phyloP scores from a whole-genome alignment of 23 red algal species.

The Gracilaria domingensis region DNA sequence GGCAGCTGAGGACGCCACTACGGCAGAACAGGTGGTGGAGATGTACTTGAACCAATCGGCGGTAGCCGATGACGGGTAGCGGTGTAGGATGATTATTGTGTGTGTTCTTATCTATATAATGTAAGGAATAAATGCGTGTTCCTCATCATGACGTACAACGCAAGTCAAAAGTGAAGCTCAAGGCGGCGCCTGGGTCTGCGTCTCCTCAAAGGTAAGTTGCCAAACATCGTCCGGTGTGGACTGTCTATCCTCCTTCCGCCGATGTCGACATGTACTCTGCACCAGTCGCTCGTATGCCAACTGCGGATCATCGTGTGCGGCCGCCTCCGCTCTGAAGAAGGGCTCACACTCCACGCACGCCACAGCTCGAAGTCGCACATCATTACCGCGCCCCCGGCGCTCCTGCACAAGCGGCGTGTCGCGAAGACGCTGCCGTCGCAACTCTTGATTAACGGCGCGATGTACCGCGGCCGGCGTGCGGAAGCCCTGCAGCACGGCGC shows the following conservation, averaged over 20 bases:
- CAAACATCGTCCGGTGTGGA: not conserved
- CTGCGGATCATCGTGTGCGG: not conserved
- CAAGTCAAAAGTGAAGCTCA: too few species aligned
- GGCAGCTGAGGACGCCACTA: constrained; percentile 83
- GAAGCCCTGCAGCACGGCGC: not conserved
- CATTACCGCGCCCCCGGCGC: not conserved
- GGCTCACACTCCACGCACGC: constrained; percentile 7
- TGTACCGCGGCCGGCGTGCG: not conserved
- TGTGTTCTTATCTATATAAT: too few species aligned
- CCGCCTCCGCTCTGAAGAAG: constrained; percentile 9
- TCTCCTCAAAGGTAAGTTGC: constrained; percentile 33
- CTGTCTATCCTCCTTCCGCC: not conserved
- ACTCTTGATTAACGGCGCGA: not conserved
- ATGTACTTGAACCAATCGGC: constrained; percentile 81
- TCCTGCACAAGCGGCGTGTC: not conserved
- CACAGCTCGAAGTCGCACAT: not conserved
- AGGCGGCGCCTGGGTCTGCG: not conserved
- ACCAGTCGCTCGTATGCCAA: not conserved
- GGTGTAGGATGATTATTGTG: too few species aligned
- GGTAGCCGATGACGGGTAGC: constrained; percentile 20
- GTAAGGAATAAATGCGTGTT: too few species aligned
- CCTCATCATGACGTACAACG: too few species aligned
- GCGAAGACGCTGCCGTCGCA: not conserved
- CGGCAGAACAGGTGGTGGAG: constrained; percentile 83
- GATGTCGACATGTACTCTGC: constrained; percentile 25